A percentile compares a stretch with the other conserved stretches of the same genome.
Conservation (phyloP, 2,329 filamentous ascomycete species). For the Botrytis galanthina region DNA sequence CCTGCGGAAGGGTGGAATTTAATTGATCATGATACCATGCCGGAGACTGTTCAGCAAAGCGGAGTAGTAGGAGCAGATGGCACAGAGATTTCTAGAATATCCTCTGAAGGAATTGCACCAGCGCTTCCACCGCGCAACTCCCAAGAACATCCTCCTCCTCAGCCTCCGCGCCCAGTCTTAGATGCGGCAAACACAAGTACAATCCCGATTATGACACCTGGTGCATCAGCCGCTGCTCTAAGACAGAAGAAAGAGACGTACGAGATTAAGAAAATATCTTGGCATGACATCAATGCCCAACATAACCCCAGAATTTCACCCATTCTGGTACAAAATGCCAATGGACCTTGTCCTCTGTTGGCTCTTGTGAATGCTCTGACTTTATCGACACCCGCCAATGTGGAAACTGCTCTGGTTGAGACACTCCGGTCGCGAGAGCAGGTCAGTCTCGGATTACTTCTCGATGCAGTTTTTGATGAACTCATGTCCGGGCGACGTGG, state of each 20-base stretch:
- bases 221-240: slow-evolving; percentile 15
- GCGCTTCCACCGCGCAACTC: slow-evolving; percentile 34
- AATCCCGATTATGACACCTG: slow-evolving; percentile 24
- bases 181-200: slow-evolving; percentile 23
- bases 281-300: slow-evolving; percentile 64
- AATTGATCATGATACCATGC: slow-evolving; percentile 30
- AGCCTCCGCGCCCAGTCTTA: slow-evolving; percentile 32
- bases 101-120: slow-evolving; percentile 28
- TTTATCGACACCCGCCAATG: slow-evolving; percentile 69
- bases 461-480: slow-evolving; percentile 91
- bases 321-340: slow-evolving; percentile 87
- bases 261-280: slow-evolving; percentile 86
- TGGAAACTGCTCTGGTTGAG: slow-evolving; percentile 71
- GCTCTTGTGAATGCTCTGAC: slow-evolving; percentile 91
- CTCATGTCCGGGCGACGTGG: slow-evolving; percentile 75
- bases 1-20: slow-evolving; percentile 35
- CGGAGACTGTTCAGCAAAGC: slow-evolving; percentile 30
- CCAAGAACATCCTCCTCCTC: slow-evolving; percentile 30
- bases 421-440: slow-evolving; percentile 78
- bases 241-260: slow-evolving; percentile 66
- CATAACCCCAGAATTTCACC: slow-evolving; percentile 74
- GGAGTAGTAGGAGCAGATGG: slow-evolving; percentile 28
- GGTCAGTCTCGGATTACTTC: slow-evolving; percentile 78
- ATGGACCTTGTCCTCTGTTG: slow-evolving; percentile 89
- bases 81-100: slow-evolving; percentile 20